A percentile compares a stretch with the other conserved stretches of the same genome.
Conservation (phyloP, 768 basidiomycete species). For the Wakefieldia striispora region DNA sequence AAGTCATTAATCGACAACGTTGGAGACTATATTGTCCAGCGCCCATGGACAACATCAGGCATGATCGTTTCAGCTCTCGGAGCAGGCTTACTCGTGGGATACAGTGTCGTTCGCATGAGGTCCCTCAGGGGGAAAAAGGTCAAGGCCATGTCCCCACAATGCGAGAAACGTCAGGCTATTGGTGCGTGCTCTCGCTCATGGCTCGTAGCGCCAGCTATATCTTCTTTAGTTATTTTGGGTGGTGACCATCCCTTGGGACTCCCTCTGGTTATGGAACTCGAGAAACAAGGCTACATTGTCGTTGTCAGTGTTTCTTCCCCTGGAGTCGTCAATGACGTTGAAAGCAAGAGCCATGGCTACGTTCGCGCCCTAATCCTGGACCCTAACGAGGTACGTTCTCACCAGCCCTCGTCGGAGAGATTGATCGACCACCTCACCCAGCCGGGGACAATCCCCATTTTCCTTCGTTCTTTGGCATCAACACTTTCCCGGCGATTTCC, state of each 20-base stretch:
- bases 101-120: slow-evolving; percentile 33
- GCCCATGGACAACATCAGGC: slow-evolving; percentile 62
- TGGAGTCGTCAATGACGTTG: slow-evolving; percentile 62
- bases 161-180: slow-evolving; percentile 46
- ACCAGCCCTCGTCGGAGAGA: not conserved
- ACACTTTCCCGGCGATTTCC: slow-evolving; percentile 83
- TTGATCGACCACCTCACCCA: slow-evolving; percentile 29
- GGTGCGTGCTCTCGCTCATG: slow-evolving; percentile 28
- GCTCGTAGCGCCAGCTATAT: not conserved
- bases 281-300: slow-evolving; percentile 79
- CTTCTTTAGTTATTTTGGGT: slow-evolving; percentile 66
- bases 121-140: slow-evolving; percentile 21
- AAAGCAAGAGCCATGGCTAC: slow-evolving; percentile 67
- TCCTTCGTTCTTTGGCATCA: slow-evolving; percentile 78
- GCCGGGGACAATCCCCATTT: slow-evolving; percentile 70
- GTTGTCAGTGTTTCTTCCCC: slow-evolving; percentile 74
- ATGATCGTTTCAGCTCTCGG: slow-evolving; percentile 59
- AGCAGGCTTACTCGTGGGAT: slow-evolving; percentile 59
- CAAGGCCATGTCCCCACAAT: slow-evolving; percentile 28
- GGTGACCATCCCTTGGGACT: slow-evolving; percentile 72
- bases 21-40: slow-evolving; percentile 49
- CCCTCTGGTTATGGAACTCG: slow-evolving; percentile 71
- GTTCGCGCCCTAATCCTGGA: slow-evolving; percentile 81
- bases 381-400: slow-evolving; percentile 60
- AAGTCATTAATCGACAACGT: slow-evolving; percentile 45